phyloP scores from a whole-genome alignment of 2,329 filamentous ascomycete genomes.

The Xylaria sp. region DNA sequence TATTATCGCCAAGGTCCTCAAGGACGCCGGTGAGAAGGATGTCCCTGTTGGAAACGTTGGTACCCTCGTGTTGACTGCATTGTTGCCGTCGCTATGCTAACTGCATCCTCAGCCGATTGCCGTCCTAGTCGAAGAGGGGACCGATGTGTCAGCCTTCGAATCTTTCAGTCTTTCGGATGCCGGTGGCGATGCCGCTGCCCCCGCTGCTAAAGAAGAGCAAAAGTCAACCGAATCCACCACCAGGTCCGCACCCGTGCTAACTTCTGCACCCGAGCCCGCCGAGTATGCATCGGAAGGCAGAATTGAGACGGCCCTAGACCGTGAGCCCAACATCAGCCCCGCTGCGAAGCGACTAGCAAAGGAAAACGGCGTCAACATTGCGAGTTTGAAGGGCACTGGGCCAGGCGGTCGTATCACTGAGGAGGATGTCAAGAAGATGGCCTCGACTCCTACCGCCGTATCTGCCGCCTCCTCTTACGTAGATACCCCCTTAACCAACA shows the following conservation, averaged over 20 bases:
- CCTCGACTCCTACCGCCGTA: constrained; percentile 66
- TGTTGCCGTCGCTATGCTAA: constrained; percentile 34
- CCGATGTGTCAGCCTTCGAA: constrained; percentile 88
- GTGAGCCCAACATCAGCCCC: constrained; percentile 77
- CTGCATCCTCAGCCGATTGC: constrained; percentile 80
- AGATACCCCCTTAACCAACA: constrained; percentile 85
- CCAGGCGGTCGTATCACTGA: constrained; percentile 88
- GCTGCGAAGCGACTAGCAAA: constrained; percentile 84
- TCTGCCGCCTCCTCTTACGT: constrained; percentile 74
- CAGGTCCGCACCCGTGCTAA: constrained; percentile 66
- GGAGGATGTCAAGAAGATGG: constrained; percentile 90
- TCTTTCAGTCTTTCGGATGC: constrained; percentile 89
- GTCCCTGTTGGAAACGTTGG: constrained; percentile 92
- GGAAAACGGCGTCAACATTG: constrained; percentile 83
- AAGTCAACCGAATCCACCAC: constrained; percentile 70
- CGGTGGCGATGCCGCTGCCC: constrained; percentile 77
- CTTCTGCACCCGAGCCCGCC: constrained; percentile 65
- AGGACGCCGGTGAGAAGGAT: constrained; percentile 93
- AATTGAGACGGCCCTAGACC: constrained; percentile 85
- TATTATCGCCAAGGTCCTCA: constrained; percentile 92
- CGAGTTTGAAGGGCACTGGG: constrained; percentile 85
- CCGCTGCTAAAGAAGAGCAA: constrained; percentile 73
- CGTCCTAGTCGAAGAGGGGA: constrained; percentile 90
- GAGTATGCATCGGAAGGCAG: constrained; percentile 80
- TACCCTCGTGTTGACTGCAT: constrained; percentile 43